Evolutionary conservation across 352 stramenopile genomes (phyloP).

Genomic region (Peronospora destructor): DNA sequence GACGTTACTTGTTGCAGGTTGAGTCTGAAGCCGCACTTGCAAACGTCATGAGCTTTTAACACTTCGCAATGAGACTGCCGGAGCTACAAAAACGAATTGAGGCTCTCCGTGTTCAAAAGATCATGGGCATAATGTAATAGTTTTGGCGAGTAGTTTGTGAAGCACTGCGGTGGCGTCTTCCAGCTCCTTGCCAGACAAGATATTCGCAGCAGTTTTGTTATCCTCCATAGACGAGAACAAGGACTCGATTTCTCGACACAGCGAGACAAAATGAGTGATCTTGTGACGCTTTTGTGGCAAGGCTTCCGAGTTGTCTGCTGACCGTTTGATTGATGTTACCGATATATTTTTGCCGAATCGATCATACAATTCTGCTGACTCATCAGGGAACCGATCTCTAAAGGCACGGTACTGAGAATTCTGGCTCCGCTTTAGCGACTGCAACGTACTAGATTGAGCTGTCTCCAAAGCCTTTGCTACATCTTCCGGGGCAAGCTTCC

Average conservation of each 20-base stretch:
- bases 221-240: slow-evolving; percentile 26
- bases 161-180: slow-evolving; percentile 42
- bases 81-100: too few species aligned
- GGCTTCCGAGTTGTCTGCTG: slow-evolving; percentile 4
- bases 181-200: slow-evolving; percentile 40
- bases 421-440: slow-evolving; percentile 7
- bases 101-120: neutral
- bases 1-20: slow-evolving; percentile 68
- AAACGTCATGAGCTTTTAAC: slow-evolving; percentile 53
- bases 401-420: slow-evolving; percentile 10
- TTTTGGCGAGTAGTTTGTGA: slow-evolving; percentile 38
- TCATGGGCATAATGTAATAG: slow-evolving; percentile 15
- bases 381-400: slow-evolving; percentile 24
- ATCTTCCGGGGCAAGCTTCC: slow-evolving; percentile 18
- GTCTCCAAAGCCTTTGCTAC: slow-evolving; percentile 8
- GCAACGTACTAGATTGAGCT: slow-evolving; percentile 10
- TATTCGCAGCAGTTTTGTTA: slow-evolving; percentile 19
- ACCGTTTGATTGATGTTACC: slow-evolving; percentile 12
- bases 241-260: slow-evolving; percentile 45
- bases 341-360: neutral
- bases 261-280: slow-evolving; percentile 23
- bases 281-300: slow-evolving; percentile 23
- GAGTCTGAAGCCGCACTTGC: slow-evolving; percentile 23
- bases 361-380: slow-evolving; percentile 13
- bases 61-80: slow-evolving; percentile 21